A percentile compares a stretch with the other conserved stretches of the same genome.
phyloP scores from a whole-genome alignment of 352 stramenopile genomes.

The Plasmopara viticola region DNA sequence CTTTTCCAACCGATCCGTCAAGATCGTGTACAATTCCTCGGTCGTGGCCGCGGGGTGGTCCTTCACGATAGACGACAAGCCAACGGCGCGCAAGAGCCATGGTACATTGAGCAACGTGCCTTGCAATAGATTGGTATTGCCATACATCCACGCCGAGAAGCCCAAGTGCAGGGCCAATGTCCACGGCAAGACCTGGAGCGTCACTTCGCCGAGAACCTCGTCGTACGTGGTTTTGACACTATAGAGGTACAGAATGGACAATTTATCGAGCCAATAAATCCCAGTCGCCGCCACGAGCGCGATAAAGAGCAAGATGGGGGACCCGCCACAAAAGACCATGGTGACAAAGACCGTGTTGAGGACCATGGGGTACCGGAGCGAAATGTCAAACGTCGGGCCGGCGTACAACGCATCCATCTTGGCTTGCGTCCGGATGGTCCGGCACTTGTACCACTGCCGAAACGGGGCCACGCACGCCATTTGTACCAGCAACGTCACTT shows the following conservation, averaged over 20 bases:
- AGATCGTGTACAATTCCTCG: slow-evolving; percentile 26
- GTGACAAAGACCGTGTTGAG: slow-evolving; percentile 61
- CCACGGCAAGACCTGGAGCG: slow-evolving; percentile 34
- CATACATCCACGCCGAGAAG: slow-evolving; percentile 51
- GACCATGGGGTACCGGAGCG: slow-evolving; percentile 46
- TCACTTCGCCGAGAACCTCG: slow-evolving; percentile 33
- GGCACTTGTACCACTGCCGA: slow-evolving; percentile 19
- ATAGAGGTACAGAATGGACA: slow-evolving; percentile 43
- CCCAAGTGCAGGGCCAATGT: slow-evolving; percentile 41
- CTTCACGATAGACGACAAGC: slow-evolving; percentile 17
- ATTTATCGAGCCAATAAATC: slow-evolving; percentile 50
- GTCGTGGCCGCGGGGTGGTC: slow-evolving; percentile 18
- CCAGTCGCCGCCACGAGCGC: slow-evolving; percentile 22
- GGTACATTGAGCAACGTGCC: slow-evolving; percentile 29
- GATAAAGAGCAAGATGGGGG: slow-evolving; percentile 42
- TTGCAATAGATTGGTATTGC: slow-evolving; percentile 32
- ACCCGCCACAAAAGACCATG: slow-evolving; percentile 47
- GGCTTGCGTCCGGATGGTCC: slow-evolving; percentile 31
- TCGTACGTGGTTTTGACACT: slow-evolving; percentile 47
- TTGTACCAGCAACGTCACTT: slow-evolving; percentile 30
- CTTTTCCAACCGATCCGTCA: slow-evolving; percentile 17
- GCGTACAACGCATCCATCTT: slow-evolving; percentile 48
- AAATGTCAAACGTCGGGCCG: slow-evolving; percentile 42
- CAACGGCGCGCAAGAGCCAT: slow-evolving; percentile 25
- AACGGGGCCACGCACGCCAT: slow-evolving; percentile 31